Evolutionary conservation across 2,329 filamentous ascomycete genomes (phyloP).

Genomic region (Harringtonia lauricola): DNA sequence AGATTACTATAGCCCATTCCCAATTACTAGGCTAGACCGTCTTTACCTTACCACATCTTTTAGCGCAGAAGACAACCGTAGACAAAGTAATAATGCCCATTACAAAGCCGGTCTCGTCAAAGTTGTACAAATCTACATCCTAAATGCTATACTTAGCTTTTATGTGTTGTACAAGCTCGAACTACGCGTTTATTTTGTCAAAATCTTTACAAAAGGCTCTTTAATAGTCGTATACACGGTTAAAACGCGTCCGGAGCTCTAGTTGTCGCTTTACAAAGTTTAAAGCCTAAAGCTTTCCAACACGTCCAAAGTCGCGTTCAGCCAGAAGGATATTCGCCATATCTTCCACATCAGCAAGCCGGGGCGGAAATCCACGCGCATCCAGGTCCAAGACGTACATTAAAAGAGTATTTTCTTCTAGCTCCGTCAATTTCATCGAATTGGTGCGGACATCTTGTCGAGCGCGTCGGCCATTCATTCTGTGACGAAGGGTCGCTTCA

Average conservation of each 20-base stretch:
- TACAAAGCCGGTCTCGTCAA: conserved; percentile 19
- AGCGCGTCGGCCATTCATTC: background rate
- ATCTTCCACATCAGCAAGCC: background rate
- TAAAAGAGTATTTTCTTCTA: background rate
- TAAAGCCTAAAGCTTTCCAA: conserved; percentile 10
- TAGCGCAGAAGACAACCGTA: conserved; percentile 17
- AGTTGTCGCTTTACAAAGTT: conserved; percentile 18
- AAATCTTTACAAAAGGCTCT: conserved; percentile 16
- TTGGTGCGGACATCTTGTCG: background rate
- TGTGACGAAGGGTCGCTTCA: background rate
- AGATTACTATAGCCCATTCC: conserved; percentile 15
- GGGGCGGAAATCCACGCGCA: background rate
- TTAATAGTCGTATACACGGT: conserved; percentile 14
- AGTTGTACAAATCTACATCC: conserved; percentile 15
- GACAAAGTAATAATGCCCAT: conserved; percentile 17
- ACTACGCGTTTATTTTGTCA: conserved; percentile 13
- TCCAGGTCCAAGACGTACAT: background rate
- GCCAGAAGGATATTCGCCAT: background rate
- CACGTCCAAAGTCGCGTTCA: background rate
- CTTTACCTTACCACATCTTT: conserved; percentile 12
- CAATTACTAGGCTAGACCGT: conserved; percentile 16
- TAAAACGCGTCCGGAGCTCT: conserved; percentile 15
- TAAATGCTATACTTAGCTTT: conserved; percentile 14
- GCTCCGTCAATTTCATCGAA: background rate
- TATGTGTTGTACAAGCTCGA: conserved; percentile 11